Evolutionary conservation across 805 yeast species (phyloP), one percentile per base, ranked within the genome.

Genomic region (Myxozyma vanderwaltii): DNA sequence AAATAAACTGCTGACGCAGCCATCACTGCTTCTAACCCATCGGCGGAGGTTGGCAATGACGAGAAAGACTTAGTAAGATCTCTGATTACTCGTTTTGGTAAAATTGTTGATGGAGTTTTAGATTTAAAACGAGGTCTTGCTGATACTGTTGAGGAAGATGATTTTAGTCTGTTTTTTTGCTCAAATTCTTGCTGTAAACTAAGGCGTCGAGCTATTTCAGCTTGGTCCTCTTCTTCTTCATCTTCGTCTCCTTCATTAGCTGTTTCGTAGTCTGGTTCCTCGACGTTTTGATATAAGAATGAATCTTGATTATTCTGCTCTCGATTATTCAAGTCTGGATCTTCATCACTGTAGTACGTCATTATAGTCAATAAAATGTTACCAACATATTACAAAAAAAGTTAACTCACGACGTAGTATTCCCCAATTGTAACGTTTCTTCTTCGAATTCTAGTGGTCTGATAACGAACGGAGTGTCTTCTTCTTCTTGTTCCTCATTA

Each of bases 1-100:
- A 76, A 68, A 58, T 67, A 76, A 19, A 44, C 45, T 1, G 70
- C 65, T 2, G 75, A 68, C 1, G 72, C 69, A 2, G 65, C 64
- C 5, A 63, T 35, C 1, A 76, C 24, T 0, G 68, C 62, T 0
- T 66, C 61, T 2, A 63, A 12, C 2, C 71, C 68, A n/a, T 69
- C 72, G 13, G 63, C 26, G 2, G 56, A 27, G 5, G 52, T 8
- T 21, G 60, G 55, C 26, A 48, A 10, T 8, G 58, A n/a, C 29
- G 59, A 35, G 21, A 50, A 23, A 47, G 39, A 48, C 23, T 39
- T 40, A 13, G 51, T 7, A 27, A 56, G 39, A 15, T 57, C 59
- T 10, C 39, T 46, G 4, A 61, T 21, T 6, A 54, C 21, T 21
- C 39, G 13, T 8, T 45, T 36, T 12, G 63, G 60, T 12, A 59